Conservation (phyloP, 2,329 filamentous ascomycete genomes). For the Ascochyta koolunga region DNA sequence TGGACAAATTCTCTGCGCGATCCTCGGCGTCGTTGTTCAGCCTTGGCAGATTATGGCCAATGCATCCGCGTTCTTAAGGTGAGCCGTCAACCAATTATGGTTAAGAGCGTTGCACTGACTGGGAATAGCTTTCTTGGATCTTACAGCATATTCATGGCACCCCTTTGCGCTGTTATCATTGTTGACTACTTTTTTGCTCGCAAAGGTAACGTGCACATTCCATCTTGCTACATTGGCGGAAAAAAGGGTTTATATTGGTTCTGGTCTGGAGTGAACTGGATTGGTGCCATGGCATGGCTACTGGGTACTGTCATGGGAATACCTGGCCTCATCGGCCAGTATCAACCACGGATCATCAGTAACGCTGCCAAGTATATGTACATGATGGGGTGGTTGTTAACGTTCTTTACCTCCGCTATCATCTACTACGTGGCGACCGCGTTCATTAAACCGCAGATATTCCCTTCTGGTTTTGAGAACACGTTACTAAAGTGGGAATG, state of each 20-base stretch:
- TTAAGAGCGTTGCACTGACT: no score
- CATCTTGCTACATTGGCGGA: constrained; percentile 42
- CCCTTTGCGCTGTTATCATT: constrained; percentile 49
- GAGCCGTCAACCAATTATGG: no score
- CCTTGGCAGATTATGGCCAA: constrained; percentile 52
- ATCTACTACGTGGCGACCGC: constrained; percentile 34
- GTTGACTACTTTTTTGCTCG: constrained; percentile 48
- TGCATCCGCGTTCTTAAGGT: constrained; percentile 48
- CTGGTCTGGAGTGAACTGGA: constrained; percentile 40
- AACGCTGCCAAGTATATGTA: constrained; percentile 27
- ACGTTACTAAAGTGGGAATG: constrained; percentile 25
- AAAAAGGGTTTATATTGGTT: constrained; percentile 40
- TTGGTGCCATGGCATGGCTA: constrained; percentile 40
- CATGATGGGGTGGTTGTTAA: constrained; percentile 33
- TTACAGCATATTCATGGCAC: constrained; percentile 52
- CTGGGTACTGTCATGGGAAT: constrained; percentile 42
- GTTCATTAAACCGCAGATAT: constrained; percentile 25
- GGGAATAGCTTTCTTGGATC: constrained; percentile 40
- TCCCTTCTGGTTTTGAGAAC: constrained; percentile 27
- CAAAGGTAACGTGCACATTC: constrained; percentile 52
- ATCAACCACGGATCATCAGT: constrained; percentile 36
- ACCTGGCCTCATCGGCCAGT: constrained; percentile 40
- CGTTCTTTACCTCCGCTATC: constrained; percentile 35
- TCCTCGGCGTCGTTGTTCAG: constrained; percentile 36
- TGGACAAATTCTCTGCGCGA: constrained; percentile 49